Evolutionary conservation across 495 filamentous ascomycete species (phyloP).

Genomic region (Hapsidospora chrysogenum): DNA sequence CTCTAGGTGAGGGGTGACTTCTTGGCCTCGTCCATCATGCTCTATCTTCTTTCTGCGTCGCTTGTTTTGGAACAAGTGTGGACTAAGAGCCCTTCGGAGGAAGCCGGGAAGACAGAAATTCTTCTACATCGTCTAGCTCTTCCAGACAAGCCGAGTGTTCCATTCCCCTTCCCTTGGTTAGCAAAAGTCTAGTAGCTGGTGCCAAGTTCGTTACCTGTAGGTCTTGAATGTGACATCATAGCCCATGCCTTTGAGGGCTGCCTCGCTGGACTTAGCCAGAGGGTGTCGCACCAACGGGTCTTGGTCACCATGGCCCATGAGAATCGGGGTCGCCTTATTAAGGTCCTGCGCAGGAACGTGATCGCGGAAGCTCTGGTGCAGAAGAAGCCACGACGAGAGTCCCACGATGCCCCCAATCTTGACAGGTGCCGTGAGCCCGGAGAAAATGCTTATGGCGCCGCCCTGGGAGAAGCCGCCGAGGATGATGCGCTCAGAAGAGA

Average conservation of each 20-base stretch:
- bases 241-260: slow-evolving; percentile 41
- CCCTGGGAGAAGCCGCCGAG: slow-evolving; percentile 44
- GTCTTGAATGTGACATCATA: slow-evolving; percentile 54
- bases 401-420: slow-evolving; percentile 72
- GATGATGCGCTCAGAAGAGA: slow-evolving; percentile 60
- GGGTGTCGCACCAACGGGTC: slow-evolving; percentile 48
- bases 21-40: too few species aligned
- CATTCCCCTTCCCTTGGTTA: slow-evolving; percentile 48
- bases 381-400: slow-evolving; percentile 59
- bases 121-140: slow-evolving; percentile 69
- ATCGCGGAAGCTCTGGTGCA: slow-evolving; percentile 47
- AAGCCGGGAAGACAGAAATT: slow-evolving; percentile 44
- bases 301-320: slow-evolving; percentile 60
- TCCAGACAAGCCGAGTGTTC: slow-evolving; percentile 53
- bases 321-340: slow-evolving; percentile 62
- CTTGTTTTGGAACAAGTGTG: too few species aligned
- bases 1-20: too few species aligned
- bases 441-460: slow-evolving; percentile 28
- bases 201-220: slow-evolving; percentile 38
- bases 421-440: slow-evolving; percentile 47
- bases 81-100: slow-evolving; percentile 33
- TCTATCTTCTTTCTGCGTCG: too few species aligned
- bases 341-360: slow-evolving; percentile 39
- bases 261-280: slow-evolving; percentile 45
- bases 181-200: slow-evolving; percentile 6